Evolutionary conservation across 2,329 filamentous ascomycete genomes (phyloP), one percentile per base, ranked within the genome.

Genomic region (Fusarium sp.): DNA sequence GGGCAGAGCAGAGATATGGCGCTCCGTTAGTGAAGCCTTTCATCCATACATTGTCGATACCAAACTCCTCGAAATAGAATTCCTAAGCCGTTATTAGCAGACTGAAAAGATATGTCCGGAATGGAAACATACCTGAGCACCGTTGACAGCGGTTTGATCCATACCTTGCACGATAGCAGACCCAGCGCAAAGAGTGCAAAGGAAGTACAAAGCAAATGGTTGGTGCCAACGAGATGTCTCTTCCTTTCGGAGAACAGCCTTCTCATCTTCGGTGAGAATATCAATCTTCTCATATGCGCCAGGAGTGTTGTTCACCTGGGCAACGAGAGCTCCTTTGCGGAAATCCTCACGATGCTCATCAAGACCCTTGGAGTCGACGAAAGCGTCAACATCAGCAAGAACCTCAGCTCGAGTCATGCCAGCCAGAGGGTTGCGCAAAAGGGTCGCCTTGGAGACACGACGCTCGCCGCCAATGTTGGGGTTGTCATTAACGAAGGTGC

Each of bases 141-240:
- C 88, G 63, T 90, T 90, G 49, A 90, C 87, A 4, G 89, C 88
- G 0, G 88, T 89, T 75, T 90, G 87, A 73, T 91, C 88, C 86
- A 90, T 89, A 69, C 89, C 89, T 71, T 91, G 89, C 1, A 91
- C 89, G 14, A 88, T 88, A 22, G 89, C 89, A 14, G 77, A 79
- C 0, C 78, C 77, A 0, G 78, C 78, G 24, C 78, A 80, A 0
- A 80, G 72, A 3, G 75, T 75, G 54, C 79, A 80, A 2, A 81
- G 75, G 27, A 79, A 79, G 71, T 80, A 80, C 7, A 80, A 72
- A 30, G 70, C 71, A 30, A 75, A 78, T 0, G 79, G 79, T 12
- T 79, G 76, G 3, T 73, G 70, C 79, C 79, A 80, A 14, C 76
- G 72, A 25, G 77, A 71, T 1, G 71, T 74, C 11, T 71, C 68